Conservation (phyloP, 495 filamentous ascomycete species). For the Aspergillus mulundensis region DNA sequence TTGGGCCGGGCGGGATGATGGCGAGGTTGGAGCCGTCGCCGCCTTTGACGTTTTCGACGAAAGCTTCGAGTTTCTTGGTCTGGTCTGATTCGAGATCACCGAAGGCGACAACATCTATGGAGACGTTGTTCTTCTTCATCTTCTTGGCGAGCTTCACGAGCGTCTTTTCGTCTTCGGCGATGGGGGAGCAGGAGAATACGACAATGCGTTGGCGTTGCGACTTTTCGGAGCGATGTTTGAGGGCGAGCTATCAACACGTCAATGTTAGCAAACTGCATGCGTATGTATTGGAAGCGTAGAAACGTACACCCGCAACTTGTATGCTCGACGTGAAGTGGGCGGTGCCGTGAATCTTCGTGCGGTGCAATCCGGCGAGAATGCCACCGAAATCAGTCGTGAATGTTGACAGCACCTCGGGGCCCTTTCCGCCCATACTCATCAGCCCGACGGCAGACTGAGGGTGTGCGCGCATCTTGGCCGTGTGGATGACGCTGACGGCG, state of each 20-base stretch:
- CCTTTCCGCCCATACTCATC: slow-evolving; percentile 98
- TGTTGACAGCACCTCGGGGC: slow-evolving; percentile 93
- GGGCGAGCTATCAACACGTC: slow-evolving; percentile 61
- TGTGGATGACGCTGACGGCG: slow-evolving; percentile 91
- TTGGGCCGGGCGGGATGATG: slow-evolving; percentile 84
- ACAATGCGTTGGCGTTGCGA: slow-evolving; percentile 92
- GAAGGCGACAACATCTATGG: slow-evolving; percentile 90
- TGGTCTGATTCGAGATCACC: slow-evolving; percentile 89
- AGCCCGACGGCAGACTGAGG: slow-evolving; percentile 94
- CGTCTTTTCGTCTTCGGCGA: slow-evolving; percentile 81
- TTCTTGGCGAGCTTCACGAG: slow-evolving; percentile 89
- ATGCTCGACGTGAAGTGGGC: slow-evolving; percentile 87
- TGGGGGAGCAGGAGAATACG: slow-evolving; percentile 89
- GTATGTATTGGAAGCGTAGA: background rate
- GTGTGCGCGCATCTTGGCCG: slow-evolving; percentile 87
- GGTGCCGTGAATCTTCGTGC: slow-evolving; percentile 86
- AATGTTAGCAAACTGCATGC: background rate
- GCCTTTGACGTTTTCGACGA: slow-evolving; percentile 87
- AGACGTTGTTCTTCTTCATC: slow-evolving; percentile 95
- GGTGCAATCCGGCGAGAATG: slow-evolving; percentile 87
- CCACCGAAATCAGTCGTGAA: slow-evolving; percentile 93
- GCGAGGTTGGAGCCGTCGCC: slow-evolving; percentile 87
- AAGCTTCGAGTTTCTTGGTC: slow-evolving; percentile 85
- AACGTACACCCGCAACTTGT: slow-evolving; percentile 82
- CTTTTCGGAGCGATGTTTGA: slow-evolving; percentile 98